phyloP scores from a whole-genome alignment of 306 rosid species.

The Pueraria montana region DNA sequence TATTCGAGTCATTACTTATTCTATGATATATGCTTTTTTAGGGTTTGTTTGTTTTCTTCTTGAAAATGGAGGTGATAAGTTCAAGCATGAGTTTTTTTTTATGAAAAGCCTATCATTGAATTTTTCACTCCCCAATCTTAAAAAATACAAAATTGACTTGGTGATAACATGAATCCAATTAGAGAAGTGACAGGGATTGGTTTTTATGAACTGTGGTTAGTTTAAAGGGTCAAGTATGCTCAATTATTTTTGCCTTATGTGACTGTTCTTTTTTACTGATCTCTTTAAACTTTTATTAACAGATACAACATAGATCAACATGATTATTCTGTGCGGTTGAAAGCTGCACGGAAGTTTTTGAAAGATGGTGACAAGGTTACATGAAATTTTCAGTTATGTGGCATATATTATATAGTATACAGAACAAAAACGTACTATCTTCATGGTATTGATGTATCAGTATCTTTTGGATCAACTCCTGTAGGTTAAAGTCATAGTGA shows the following conservation, averaged over 20 bases:
- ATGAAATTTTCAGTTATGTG: slow-evolving; percentile 15
- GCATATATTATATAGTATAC: neutral
- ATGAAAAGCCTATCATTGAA: neutral
- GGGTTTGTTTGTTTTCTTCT: neutral
- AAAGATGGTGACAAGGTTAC: slow-evolving; percentile 88
- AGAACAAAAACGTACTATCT: neutral
- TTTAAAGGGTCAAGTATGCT: neutral
- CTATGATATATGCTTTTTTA: neutral
- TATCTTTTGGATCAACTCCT: slow-evolving; percentile 42
- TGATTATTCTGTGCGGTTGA: slow-evolving; percentile 89
- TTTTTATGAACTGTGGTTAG: slow-evolving; percentile 3
- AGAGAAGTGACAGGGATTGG: slow-evolving; percentile 22
- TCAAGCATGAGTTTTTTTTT: neutral
- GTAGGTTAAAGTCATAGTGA: slow-evolving; percentile 83
- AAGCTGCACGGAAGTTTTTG: slow-evolving; percentile 84
- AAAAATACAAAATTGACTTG: neutral
- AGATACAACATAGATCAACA: slow-evolving; percentile 88
- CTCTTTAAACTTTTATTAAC: slow-evolving; percentile 35
- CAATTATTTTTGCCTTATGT: slow-evolving; percentile 1
- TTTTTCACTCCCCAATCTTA: neutral
- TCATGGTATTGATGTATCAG: slow-evolving; percentile 19
- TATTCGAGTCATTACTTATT: neutral
- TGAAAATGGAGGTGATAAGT: neutral
- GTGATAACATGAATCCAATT: neutral
- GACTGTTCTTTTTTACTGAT: neutral